Conservation (phyloP, 345 rosid species). For the Hibiscus tridactylites region DNA sequence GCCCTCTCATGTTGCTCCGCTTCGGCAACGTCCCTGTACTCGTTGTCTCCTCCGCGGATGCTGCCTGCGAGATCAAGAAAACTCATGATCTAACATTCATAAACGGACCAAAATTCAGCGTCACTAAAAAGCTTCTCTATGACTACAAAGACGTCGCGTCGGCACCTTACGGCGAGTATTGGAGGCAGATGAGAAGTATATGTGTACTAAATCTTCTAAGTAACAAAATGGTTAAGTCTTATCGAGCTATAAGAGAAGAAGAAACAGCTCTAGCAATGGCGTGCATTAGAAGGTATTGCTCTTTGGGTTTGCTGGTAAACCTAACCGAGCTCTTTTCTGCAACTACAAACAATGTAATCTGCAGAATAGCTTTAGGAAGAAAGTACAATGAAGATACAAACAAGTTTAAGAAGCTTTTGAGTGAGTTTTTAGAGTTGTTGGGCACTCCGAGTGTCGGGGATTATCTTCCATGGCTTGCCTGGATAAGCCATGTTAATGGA, state of each 20-base stretch:
- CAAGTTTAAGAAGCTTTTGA: not conserved
- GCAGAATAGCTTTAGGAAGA: slow-evolving; percentile 43
- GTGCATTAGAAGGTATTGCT: slow-evolving; percentile 14
- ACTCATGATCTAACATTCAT: slow-evolving; percentile 47
- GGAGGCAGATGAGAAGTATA: slow-evolving; percentile 54
- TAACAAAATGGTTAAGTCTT: slow-evolving; percentile 37
- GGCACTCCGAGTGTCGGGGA: slow-evolving; percentile 27
- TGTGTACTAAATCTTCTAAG: slow-evolving; percentile 41
- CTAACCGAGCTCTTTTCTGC: slow-evolving; percentile 21
- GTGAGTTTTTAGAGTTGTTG: not conserved
- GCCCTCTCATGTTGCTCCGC: slow-evolving; percentile 54
- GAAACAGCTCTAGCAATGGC: slow-evolving; percentile 22
- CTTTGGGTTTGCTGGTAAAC: slow-evolving; percentile 19
- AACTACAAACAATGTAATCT: slow-evolving; percentile 30
- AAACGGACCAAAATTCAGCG: slow-evolving; percentile 25
- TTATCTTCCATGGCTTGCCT: slow-evolving; percentile 47
- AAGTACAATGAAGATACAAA: slow-evolving; percentile 24
- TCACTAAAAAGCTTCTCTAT: slow-evolving; percentile 19
- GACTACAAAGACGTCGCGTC: slow-evolving; percentile 23
- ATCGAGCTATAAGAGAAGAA: slow-evolving; percentile 29
- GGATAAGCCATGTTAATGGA: slow-evolving; percentile 33
- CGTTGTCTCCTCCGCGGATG: slow-evolving; percentile 45
- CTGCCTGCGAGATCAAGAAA: slow-evolving; percentile 39
- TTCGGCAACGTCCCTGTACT: slow-evolving; percentile 35
- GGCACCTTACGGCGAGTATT: slow-evolving; percentile 58